phyloP scores from a whole-genome alignment of 1,139 yeast species.

The Saccharomyces hybrid region DNA sequence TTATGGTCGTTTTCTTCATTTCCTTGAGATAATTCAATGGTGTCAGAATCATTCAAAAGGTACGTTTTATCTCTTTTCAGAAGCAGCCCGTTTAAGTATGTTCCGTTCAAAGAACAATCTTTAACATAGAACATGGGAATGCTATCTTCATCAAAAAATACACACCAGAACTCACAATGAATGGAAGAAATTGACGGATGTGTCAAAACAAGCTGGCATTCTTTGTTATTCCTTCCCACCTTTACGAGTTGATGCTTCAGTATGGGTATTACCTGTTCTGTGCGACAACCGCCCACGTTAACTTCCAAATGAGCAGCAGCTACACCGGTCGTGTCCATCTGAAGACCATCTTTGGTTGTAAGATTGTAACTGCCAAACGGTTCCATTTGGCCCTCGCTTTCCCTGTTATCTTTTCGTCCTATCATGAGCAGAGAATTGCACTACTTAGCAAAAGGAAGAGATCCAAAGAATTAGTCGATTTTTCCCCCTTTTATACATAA shows the following conservation, averaged over 20 bases:
- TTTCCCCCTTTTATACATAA: background rate
- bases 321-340: background rate
- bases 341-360: background rate
- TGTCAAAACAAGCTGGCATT: conserved; percentile 27
- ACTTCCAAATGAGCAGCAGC: background rate
- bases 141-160: conserved; percentile 43
- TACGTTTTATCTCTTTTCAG: conserved; percentile 34
- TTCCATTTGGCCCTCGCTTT: background rate
- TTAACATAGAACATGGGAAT: conserved; percentile 46
- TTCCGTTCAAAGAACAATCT: conserved; percentile 51
- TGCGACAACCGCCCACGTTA: background rate
- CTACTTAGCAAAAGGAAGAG: background rate
- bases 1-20: conserved; percentile 3
- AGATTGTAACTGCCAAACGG: background rate
- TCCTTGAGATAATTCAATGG: conserved; percentile 36
- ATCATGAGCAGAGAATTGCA: background rate
- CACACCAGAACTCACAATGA: conserved; percentile 45
- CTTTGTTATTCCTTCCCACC: conserved; percentile 32
- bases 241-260: conserved; percentile 22
- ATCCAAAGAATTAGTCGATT: background rate
- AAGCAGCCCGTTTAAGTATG: conserved; percentile 37
- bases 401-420: background rate
- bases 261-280: conserved; percentile 5
- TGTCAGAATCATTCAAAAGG: conserved; percentile 41
- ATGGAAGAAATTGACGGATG: conserved; percentile 37